phyloP scores from a whole-genome alignment of 257 asterid species.

The Solanum habrochaites region DNA sequence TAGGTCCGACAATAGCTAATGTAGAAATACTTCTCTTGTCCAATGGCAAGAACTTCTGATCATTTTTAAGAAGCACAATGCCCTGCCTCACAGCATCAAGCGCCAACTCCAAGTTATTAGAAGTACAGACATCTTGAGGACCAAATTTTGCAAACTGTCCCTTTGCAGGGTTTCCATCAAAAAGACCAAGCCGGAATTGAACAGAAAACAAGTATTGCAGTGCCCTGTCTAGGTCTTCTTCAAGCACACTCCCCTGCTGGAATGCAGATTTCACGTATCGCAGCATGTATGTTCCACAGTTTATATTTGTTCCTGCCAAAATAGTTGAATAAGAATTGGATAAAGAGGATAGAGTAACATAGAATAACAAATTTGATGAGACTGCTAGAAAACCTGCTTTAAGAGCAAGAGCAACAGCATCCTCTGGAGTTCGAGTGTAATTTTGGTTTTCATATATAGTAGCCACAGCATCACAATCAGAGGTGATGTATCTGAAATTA shows the following conservation, averaged over 20 bases:
- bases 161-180: conserved; percentile 45
- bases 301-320: conserved; percentile 74
- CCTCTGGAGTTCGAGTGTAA: conserved; percentile 52
- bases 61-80: conserved; percentile 79
- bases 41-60: conserved; percentile 51
- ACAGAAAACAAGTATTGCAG: conserved; percentile 58
- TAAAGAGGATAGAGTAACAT: background rate
- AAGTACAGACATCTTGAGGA: conserved; percentile 46
- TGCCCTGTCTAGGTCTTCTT: conserved; percentile 73
- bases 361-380: background rate
- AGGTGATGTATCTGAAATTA: conserved; percentile 61
- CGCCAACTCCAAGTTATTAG: conserved; percentile 53
- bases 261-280: conserved; percentile 63
- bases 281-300: conserved; percentile 84
- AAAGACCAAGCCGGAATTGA: conserved; percentile 77
- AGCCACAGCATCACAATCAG: conserved; percentile 95
- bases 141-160: conserved; percentile 34
- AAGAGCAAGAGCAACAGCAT: conserved; percentile 78
- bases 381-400: conserved; percentile 57
- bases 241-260: conserved; percentile 50
- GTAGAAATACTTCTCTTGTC: conserved; percentile 35
- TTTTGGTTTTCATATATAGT: conserved; percentile 71
- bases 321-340: background rate
- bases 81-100: conserved; percentile 88
- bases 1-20: conserved; percentile 71